These are phyloP conservation scores for Hypoxylon sp. DNA, from an alignment of 2,329 filamentous ascomycete genomes.

Conservation along the genomic window DNA sequence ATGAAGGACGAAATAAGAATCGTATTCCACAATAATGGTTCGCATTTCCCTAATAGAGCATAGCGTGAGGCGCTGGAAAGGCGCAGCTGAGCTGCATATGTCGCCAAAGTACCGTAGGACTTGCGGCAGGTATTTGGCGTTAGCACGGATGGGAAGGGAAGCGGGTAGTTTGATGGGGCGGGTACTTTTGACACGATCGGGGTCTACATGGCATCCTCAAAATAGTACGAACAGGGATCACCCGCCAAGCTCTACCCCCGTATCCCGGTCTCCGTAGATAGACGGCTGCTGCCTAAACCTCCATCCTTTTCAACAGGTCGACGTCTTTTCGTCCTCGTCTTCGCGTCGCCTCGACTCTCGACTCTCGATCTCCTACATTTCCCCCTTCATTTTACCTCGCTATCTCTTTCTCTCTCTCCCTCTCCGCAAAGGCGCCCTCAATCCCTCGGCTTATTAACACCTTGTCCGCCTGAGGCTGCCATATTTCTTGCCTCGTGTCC, in stretches of 20 bases:
- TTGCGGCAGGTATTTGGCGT: conserved; percentile 34
- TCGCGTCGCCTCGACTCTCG: conserved; percentile 26
- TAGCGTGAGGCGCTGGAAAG: conserved; percentile 39
- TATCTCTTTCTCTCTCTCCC: conserved; percentile 8
- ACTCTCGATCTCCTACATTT: conserved; percentile 20
- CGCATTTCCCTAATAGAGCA: conserved; percentile 28
- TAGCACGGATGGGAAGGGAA: conserved; percentile 32
- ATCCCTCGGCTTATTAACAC: conserved; percentile 9
- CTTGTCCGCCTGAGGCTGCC: conserved; percentile 13
- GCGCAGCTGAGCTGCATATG: conserved; percentile 41
- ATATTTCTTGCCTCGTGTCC: conserved; percentile 18
- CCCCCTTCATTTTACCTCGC: conserved; percentile 20
- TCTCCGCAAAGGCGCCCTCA: conserved; percentile 12
- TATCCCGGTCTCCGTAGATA: conserved; percentile 35
- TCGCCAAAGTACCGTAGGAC: conserved; percentile 37
- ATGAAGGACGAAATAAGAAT: conserved; percentile 12
- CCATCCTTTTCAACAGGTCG: conserved; percentile 38
- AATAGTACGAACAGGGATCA: conserved; percentile 26
- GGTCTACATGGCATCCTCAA: conserved; percentile 11
- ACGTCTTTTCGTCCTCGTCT: too few species aligned
- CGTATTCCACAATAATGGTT: conserved; percentile 6
- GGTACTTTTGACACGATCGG: conserved; percentile 22
- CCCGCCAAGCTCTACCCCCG: too few species aligned
- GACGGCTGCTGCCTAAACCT: conserved; percentile 46
- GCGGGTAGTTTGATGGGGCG: not conserved